Evolutionary conservation across 2,329 filamentous ascomycete species (phyloP).

Genomic region (Neobulgaria alba): DNA sequence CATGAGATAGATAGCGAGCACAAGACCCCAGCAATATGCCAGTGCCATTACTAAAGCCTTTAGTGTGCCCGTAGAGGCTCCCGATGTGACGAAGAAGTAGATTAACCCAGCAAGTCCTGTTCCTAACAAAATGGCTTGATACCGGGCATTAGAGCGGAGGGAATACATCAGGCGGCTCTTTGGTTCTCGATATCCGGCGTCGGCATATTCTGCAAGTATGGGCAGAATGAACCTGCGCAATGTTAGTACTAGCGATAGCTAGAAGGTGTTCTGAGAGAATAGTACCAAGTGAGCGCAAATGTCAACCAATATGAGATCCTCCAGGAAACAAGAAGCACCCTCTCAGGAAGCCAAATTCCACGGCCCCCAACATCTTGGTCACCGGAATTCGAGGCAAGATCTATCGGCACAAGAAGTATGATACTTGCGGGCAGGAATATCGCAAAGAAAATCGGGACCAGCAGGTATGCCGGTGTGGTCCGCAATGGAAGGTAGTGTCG

Average conservation of each 20-base stretch:
- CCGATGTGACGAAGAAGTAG: conserved; percentile 76
- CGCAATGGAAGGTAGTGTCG: conserved; percentile 87
- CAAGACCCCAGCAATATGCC: conserved; percentile 86
- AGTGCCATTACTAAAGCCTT: conserved; percentile 87
- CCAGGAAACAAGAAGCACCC: conserved; percentile 79
- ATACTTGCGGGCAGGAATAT: conserved; percentile 87
- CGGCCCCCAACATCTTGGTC: conserved; percentile 61
- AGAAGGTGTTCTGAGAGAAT: background rate
- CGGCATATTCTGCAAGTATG: conserved; percentile 86
- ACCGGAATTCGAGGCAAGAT: conserved; percentile 78
- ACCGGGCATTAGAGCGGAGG: conserved; percentile 77
- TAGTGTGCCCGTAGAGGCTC: conserved; percentile 61
- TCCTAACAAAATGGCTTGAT: conserved; percentile 72
- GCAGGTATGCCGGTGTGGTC: conserved; percentile 79
- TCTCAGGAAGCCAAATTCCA: conserved; percentile 80
- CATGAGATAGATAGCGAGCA: conserved; percentile 94
- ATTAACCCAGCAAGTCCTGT: conserved; percentile 63
- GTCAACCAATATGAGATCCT: conserved; percentile 96
- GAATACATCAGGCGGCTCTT: conserved; percentile 76
- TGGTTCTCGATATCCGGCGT: conserved; percentile 85
- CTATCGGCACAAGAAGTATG: conserved; percentile 86
- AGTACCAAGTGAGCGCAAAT: conserved; percentile 85
- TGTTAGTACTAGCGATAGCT: background rate
- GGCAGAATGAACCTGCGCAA: conserved; percentile 71
- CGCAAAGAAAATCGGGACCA: conserved; percentile 92